phyloP scores from a whole-genome alignment of 306 rosid genomes.

The Prunus fruticosa region DNA sequence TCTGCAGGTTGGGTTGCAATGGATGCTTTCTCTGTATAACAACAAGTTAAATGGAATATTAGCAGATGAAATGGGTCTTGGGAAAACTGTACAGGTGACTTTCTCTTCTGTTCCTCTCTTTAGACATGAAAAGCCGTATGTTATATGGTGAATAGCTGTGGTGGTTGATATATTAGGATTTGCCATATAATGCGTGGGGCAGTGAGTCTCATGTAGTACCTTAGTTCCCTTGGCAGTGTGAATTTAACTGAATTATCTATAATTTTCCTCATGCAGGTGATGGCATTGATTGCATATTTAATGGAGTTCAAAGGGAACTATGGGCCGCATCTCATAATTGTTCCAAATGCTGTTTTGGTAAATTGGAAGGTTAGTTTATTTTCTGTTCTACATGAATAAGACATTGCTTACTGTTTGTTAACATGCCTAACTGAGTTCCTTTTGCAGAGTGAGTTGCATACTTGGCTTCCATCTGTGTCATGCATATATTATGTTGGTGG shows the following conservation, averaged over 20 bases:
- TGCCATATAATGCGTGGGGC: conserved; percentile 13
- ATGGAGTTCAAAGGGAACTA: conserved; percentile 99
- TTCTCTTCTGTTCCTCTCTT: conserved; percentile 15
- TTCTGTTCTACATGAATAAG: neutral
- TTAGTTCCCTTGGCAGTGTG: neutral
- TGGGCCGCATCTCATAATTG: conserved; percentile 99
- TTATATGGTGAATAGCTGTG: conserved; percentile 8
- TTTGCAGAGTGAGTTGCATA: conserved; percentile 85
- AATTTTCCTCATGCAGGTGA: conserved; percentile 54
- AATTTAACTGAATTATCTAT: conserved; percentile 15
- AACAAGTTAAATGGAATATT: conserved; percentile 95
- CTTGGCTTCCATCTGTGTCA: conserved; percentile 92
- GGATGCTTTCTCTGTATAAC: conserved; percentile 99
- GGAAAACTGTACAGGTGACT: conserved; percentile 95
- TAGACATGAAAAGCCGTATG: neutral
- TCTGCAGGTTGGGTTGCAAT: conserved; percentile 91
- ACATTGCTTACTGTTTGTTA: conserved; percentile 6
- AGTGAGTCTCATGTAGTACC: conserved; percentile 11
- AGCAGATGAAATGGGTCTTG: conserved; percentile 99
- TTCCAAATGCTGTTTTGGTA: conserved; percentile 98
- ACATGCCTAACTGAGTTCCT: conserved; percentile 28
- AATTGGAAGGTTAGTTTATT: conserved; percentile 83
- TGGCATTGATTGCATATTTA: conserved; percentile 97
- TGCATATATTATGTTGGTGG: conserved; percentile 95
- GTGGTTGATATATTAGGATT: neutral